These are phyloP conservation scores for Raddia guianensis DNA, from an alignment of 176 grass and related monocot genomes.

Conservation along the genomic window DNA sequence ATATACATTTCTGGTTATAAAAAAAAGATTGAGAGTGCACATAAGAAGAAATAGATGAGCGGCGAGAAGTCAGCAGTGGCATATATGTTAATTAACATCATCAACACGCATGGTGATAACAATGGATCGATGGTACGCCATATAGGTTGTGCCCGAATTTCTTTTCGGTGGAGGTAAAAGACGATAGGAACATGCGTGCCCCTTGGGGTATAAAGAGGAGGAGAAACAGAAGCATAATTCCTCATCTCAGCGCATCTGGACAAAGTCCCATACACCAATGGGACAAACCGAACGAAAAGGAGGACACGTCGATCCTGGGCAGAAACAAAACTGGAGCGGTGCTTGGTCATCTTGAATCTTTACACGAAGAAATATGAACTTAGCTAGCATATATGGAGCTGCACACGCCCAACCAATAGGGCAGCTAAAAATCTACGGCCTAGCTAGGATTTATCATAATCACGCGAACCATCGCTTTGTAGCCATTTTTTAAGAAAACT, in stretches of 20 bases:
- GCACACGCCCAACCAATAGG: no score
- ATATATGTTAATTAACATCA: neutral
- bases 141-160: neutral
- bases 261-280: neutral
- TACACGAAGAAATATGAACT: no score
- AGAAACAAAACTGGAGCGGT: neutral
- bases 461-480: no score
- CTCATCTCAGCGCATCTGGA: neutral
- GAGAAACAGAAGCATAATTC: slow-evolving; percentile 13
- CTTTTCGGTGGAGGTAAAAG: neutral
- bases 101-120: neutral
- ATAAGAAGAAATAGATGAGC: neutral
- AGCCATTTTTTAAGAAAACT: no score
- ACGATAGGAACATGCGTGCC: neutral
- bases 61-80: neutral
- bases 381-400: no score
- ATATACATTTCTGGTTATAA: no score
- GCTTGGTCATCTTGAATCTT: neutral
- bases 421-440: no score
- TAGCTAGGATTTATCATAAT: no score
- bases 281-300: neutral
- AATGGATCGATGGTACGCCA: neutral
- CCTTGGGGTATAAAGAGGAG: no score
- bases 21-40: no score
- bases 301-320: neutral